These are phyloP conservation scores for Thalassiosira mediterranea DNA, from an alignment of 352 stramenopile species.

Conservation along the genomic window DNA sequence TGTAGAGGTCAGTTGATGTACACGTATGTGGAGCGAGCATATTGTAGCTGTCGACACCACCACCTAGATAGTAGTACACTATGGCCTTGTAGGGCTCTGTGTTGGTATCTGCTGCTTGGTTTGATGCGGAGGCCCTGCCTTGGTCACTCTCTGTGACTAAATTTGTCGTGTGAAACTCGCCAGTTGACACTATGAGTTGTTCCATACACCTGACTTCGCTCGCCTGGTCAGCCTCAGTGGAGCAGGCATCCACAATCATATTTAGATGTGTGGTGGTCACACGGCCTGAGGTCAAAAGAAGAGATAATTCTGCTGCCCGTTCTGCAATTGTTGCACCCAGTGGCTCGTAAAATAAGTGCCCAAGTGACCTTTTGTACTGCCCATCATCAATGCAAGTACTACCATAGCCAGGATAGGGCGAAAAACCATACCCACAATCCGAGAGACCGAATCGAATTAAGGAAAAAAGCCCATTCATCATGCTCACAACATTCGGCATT, in stretches of 20 bases:
- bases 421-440: conserved; percentile 63
- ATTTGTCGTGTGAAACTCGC: conserved; percentile 77
- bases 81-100: conserved; percentile 60
- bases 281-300: conserved; percentile 74
- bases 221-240: conserved; percentile 16
- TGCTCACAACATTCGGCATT: conserved; percentile 55
- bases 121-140: conserved; percentile 8
- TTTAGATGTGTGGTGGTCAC: conserved; percentile 50
- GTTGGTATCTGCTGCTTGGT: neutral
- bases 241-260: conserved; percentile 58
- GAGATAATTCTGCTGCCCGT: conserved; percentile 66
- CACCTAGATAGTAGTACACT: conserved; percentile 60
- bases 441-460: conserved; percentile 73
- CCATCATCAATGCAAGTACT: conserved; percentile 4
- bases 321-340: neutral
- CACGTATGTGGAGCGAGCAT: conserved; percentile 67
- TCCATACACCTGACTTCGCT: conserved; percentile 40
- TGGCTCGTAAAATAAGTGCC: neutral
- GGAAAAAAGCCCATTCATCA: conserved; percentile 78
- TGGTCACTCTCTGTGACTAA: conserved; percentile 38
- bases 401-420: conserved; percentile 7
- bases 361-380: neutral
- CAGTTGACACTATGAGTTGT: conserved; percentile 68
- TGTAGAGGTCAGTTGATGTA: conserved; percentile 54
- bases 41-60: conserved; percentile 69